Base-by-base conservation (phyloP, 257 asterid genomes). In the Buddleja alternifolia region DNA sequence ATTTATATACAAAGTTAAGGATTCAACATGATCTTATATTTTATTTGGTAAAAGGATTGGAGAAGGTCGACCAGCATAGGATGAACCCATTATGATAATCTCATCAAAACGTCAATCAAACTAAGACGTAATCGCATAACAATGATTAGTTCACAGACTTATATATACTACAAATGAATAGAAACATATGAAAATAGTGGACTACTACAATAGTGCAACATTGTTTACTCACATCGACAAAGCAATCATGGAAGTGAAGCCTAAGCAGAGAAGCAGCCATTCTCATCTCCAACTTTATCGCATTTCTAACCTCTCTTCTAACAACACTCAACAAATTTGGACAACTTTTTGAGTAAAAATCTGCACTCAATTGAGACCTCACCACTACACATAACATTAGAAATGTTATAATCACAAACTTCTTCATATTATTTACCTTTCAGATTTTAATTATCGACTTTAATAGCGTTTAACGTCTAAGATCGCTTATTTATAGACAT, bases 251-350 rank as follows among this genome's bases (percentile, higher is more conserved):
- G 70, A 88, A 90, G 58, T 88, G 96, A 52, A 91, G 96, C 25
- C 96, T 81, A 60, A 88, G 83, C 80, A 88, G 57, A 62, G 96
- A 88, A 40, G 95, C 97, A 1, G 95, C 97, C 89, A 89, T 92
- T 73, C 96, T 82, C 77, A 77, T 85, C 78, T 92, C 97, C 59
- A 40, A 73, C 88, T 36, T 85, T 58, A 91, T 54, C 8, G 96
- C 96, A 7, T 73, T 86, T 34, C 2, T 70, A 21, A 89, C 87
- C 77, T 82, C 95, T 69, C 7, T 75, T 12, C 96, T 83, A 0
- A 84, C 88, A 12, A 87, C 63, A 60, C n/a, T 65, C 1, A 67
- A 55, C 60, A 91, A 61, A 75, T 69, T 73, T 0, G 97, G 93
- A 67, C 97, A 91, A 14, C 74, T 69, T 46, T 56, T 70, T 9